Percentiles rank a stretch among this genome's conserved stretches.
phyloP scores from a whole-genome alignment of 768 basidiomycete genomes.

The Lentinula sp. region DNA sequence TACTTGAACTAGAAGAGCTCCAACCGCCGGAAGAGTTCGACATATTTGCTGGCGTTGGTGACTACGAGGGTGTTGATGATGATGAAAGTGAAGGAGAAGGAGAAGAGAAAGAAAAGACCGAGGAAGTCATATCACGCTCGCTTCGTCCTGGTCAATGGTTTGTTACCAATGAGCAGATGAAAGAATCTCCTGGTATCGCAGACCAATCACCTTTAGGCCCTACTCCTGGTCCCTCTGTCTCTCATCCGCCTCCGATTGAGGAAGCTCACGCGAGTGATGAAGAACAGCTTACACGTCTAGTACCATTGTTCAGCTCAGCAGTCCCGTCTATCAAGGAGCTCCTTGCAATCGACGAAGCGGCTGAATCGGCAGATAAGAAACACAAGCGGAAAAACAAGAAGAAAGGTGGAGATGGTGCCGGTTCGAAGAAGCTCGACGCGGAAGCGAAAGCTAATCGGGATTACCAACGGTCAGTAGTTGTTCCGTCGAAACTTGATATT shows the following conservation, averaged over 20 bases:
- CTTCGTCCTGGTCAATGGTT: slow-evolving; percentile 37
- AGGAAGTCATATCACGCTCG: not conserved
- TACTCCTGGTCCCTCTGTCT: slow-evolving; percentile 9
- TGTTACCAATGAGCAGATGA: slow-evolving; percentile 19
- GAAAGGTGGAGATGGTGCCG: slow-evolving; percentile 38
- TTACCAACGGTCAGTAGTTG: slow-evolving; percentile 43
- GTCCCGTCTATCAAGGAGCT: slow-evolving; percentile 81
- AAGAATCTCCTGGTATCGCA: not conserved
- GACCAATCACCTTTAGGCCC: slow-evolving; percentile 6
- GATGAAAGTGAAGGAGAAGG: slow-evolving; percentile 34
- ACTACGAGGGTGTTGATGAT: slow-evolving; percentile 67
- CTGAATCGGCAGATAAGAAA: slow-evolving; percentile 59
- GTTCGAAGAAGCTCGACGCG: slow-evolving; percentile 29
- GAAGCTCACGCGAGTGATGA: slow-evolving; percentile 37
- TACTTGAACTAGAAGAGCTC: slow-evolving; percentile 21
- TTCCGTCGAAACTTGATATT: not conserved
- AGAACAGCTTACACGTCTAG: slow-evolving; percentile 48
- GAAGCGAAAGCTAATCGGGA: slow-evolving; percentile 49
- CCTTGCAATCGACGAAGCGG: slow-evolving; percentile 69
- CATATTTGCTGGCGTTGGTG: slow-evolving; percentile 83
- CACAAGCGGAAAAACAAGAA: slow-evolving; percentile 75
- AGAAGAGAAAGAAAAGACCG: slow-evolving; percentile 7
- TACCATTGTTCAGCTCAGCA: slow-evolving; percentile 72
- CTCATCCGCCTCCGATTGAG: slow-evolving; percentile 18
- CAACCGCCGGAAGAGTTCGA: slow-evolving; percentile 62